Evolutionary conservation across 176 grass and related monocot genomes (phyloP).

Genomic region (bread wheat (Triticum aestivum)): IWGSC_CS_RefSeq_v2.1 NC_057803.1:139311330-139311829

Average conservation of each 20-base stretch:
- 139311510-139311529: background rate
- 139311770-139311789: background rate
- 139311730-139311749: background rate
- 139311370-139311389: background rate
- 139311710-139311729: background rate
- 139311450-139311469: background rate
- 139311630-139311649: background rate
- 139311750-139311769: background rate
- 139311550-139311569: background rate
- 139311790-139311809: background rate
- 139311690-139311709: background rate
- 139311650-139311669: background rate
- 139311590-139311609: background rate
- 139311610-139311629: background rate
- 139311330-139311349: no score
- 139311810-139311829: background rate
- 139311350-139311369: background rate
- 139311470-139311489: background rate
- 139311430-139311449: background rate
- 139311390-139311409: constrained; percentile 1
- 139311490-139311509: background rate
- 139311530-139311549: background rate
- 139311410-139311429: background rate
- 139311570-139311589: background rate
- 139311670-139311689: background rate